These are phyloP conservation scores for Xylaria cubensis DNA, from an alignment of 495 filamentous ascomycete species.

Conservation along the genomic window DNA sequence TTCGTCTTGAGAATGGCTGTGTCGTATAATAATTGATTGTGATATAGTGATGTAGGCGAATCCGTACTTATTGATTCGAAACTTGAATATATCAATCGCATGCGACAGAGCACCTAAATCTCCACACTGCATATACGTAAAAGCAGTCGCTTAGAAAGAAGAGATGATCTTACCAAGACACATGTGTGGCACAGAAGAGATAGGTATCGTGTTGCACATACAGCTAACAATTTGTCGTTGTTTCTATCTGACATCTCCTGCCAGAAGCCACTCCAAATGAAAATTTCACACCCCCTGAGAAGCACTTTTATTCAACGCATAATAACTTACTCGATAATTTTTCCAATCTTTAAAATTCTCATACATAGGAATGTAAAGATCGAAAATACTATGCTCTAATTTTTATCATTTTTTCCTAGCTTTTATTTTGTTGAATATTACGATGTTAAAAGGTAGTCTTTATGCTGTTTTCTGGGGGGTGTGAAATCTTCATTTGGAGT, in stretches of 20 bases:
- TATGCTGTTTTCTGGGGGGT: too few relatives aligned
- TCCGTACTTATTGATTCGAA: background rate
- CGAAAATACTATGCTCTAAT: too few relatives aligned
- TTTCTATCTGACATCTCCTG: background rate
- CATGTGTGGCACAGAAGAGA: constrained; percentile 1
- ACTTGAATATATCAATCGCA: background rate
- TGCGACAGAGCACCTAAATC: constrained; percentile 13
- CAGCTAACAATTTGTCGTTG: background rate
- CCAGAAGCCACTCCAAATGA: too few relatives aligned
- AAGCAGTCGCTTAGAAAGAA: background rate
- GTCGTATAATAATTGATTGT: background rate
- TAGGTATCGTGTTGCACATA: background rate
- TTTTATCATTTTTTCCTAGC: too few relatives aligned
- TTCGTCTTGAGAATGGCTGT: background rate
- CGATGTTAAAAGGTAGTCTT: too few relatives aligned
- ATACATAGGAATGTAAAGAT: too few relatives aligned
- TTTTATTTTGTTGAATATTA: too few relatives aligned
- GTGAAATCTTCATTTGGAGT: too few relatives aligned
- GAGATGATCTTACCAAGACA: background rate
- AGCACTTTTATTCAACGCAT: too few relatives aligned
- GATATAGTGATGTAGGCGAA: background rate
- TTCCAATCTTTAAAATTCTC: too few relatives aligned
- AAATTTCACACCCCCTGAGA: too few relatives aligned
- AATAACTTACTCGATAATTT: too few relatives aligned
- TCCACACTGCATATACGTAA: background rate